phyloP scores from a whole-genome alignment of 2,329 filamentous ascomycete species.

The Alternaria longipes region DNA sequence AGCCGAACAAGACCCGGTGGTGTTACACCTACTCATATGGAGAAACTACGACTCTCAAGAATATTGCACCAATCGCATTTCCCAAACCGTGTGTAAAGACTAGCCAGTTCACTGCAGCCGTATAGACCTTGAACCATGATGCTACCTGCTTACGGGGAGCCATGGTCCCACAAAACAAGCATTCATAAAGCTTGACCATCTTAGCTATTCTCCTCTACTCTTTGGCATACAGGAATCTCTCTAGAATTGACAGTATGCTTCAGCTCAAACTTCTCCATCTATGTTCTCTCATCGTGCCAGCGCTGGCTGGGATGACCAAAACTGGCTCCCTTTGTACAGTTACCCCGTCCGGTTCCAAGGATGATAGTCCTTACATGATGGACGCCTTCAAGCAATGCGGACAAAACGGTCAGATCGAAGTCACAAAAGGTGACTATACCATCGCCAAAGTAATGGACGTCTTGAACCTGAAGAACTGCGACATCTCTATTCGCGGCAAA shows the following conservation, averaged over 20 bases:
- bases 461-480: constrained; percentile 36
- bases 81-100: background rate
- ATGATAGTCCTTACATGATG: constrained; percentile 36
- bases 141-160: constrained; percentile 2
- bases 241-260: constrained; percentile 18
- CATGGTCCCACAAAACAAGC: constrained; percentile 19
- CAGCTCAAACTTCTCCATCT: constrained; percentile 8
- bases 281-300: constrained; percentile 18
- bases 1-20: constrained; percentile 6
- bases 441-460: constrained; percentile 43
- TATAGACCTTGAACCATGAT: background rate
- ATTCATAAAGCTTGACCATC: constrained; percentile 23
- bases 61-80: constrained; percentile 13
- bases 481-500: constrained; percentile 38
- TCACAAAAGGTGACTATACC: constrained; percentile 34
- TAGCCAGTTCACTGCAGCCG: background rate
- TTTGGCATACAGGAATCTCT: constrained; percentile 5
- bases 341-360: constrained; percentile 31
- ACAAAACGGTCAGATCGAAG: constrained; percentile 37
- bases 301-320: constrained; percentile 34
- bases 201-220: background rate
- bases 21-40: background rate
- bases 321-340: constrained; percentile 36
- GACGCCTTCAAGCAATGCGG: constrained; percentile 43
- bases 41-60: background rate